phyloP scores from a whole-genome alignment of 306 rosid genomes.

The Bauhinia variegata region DNA sequence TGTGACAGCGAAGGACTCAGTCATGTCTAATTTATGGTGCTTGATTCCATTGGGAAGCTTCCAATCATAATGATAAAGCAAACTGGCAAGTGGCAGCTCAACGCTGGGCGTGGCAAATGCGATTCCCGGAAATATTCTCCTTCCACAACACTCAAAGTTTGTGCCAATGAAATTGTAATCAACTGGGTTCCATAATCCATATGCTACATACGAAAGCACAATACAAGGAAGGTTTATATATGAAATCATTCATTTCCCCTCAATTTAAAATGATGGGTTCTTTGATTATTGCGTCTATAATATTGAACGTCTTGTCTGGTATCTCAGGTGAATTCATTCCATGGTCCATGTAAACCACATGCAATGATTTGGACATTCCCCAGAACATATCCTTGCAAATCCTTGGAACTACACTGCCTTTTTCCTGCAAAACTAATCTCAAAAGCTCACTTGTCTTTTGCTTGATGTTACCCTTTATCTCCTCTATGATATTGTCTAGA shows the following conservation, averaged over 20 bases:
- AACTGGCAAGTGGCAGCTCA: background rate
- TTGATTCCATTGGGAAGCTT: background rate
- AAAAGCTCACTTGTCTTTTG: conserved; percentile 46
- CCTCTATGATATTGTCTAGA: conserved; percentile 40
- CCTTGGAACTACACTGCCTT: conserved; percentile 48
- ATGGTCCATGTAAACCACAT: conserved; percentile 54
- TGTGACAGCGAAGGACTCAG: background rate
- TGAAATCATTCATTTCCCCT: background rate
- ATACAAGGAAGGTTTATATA: no score
- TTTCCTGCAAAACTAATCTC: conserved; percentile 53
- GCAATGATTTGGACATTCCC: conserved; percentile 51
- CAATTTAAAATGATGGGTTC: conserved; percentile 40
- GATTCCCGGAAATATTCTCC: no score
- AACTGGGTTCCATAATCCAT: no score
- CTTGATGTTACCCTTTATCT: conserved; percentile 27
- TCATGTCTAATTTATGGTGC: background rate
- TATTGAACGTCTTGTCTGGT: conserved; percentile 37
- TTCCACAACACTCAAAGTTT: no score
- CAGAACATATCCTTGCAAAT: conserved; percentile 63
- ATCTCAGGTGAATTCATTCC: conserved; percentile 46
- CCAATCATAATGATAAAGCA: background rate
- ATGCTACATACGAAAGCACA: no score
- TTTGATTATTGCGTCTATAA: conserved; percentile 37
- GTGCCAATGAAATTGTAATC: no score
- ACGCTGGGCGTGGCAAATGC: background rate